Percentiles rank a stretch among this genome's conserved stretches.
phyloP scores from a whole-genome alignment of 495 filamentous ascomycete genomes.

The Neurospora tetraspora region DNA sequence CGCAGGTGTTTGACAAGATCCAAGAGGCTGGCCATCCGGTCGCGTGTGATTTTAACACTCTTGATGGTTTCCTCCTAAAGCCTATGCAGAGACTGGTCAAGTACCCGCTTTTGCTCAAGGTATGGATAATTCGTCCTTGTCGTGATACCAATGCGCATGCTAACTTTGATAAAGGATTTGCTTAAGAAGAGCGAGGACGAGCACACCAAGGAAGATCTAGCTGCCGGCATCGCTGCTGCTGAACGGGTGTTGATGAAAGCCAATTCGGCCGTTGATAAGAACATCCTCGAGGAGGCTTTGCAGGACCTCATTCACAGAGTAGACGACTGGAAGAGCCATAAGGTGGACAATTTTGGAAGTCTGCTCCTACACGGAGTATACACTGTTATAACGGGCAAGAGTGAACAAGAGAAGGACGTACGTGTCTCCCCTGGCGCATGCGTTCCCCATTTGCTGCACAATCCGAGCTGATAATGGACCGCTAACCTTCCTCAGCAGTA shows the following conservation, averaged over 20 bases:
- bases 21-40: conserved; percentile 42
- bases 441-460: background rate
- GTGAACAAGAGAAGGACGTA: conserved; percentile 78
- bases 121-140: conserved; percentile 29
- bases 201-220: conserved; percentile 56
- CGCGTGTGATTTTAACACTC: conserved; percentile 47
- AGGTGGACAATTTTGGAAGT: conserved; percentile 81
- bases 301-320: conserved; percentile 74
- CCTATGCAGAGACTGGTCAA: conserved; percentile 92
- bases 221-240: conserved; percentile 62
- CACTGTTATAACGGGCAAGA: conserved; percentile 80
- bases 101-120: conserved; percentile 83
- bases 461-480: background rate
- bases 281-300: conserved; percentile 69
- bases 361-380: conserved; percentile 87
- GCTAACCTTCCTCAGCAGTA: conserved; percentile 48
- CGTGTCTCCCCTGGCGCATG: conserved; percentile 20
- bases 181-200: conserved; percentile 71
- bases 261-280: conserved; percentile 81
- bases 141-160: background rate
- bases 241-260: conserved; percentile 69
- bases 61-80: conserved; percentile 88
- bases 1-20: conserved; percentile 53
- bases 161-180: conserved; percentile 52
- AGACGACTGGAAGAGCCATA: conserved; percentile 94